Base-by-base conservation (phyloP, 1,284 basidiomycete species). In the Paramarasmius palmivorus region DNA sequence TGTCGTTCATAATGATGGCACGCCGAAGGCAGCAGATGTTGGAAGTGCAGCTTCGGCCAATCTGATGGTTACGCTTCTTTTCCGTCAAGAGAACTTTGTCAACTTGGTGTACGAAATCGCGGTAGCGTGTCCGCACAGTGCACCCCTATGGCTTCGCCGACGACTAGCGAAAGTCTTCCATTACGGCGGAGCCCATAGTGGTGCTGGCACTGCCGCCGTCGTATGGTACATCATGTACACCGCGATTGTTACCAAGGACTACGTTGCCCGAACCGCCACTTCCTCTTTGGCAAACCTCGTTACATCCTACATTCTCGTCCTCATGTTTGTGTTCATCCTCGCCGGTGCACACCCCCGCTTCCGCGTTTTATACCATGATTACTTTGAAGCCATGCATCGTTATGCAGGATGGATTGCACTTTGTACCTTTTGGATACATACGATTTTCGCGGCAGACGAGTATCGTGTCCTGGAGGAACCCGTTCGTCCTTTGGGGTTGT, bases 1-100 rank as follows among this genome's bases (percentile, higher is more conserved):
- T 10, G 55, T 72, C 39, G 67, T 64, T 15, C 62, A 65, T 25
- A 68, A 68, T 12, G 61, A 65, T 29, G 68, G 71, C 54, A 66
- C 73, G 14, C 62, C 70, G 46, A 32, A 12, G 12, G 29, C 29
- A 6, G 6, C 29, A 6, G 54, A 70, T 17, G 61, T 75, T 6
- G 72, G 70, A 15, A 63, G 69, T 32, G 65, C 73, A 54, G 70
- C 72, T 19, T 64, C 72, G 20, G 61, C 71, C 10, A 75, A 77
- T 54, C 61, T 76, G 22, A 72, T 75, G 54, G 68, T 65, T 39
- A 68, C 72, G 5, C 71, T 77, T 49, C 62, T 77, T 26, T 75
- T 77, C 69, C 71, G 76, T 14, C 76, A 77, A 56, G 75, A 75
- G 60, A 72, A 76, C 52, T 72, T 76, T 9, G 69, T 76, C 59